Evolutionary conservation across 768 basidiomycete genomes (phyloP).

Genomic region (Boletus edulis): DNA sequence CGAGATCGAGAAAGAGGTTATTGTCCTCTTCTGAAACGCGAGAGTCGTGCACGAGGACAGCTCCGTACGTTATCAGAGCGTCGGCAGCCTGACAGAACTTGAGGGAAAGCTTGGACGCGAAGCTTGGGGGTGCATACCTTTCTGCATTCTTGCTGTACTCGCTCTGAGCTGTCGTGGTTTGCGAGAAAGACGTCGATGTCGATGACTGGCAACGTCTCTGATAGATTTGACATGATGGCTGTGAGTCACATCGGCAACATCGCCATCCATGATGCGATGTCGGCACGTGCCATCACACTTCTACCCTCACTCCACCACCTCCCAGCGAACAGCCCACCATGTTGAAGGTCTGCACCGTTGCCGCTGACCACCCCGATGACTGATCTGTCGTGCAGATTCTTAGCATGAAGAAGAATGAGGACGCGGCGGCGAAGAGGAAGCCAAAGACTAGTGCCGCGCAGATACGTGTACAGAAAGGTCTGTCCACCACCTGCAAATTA

Average conservation of each 20-base stretch:
- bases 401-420: slow-evolving; percentile 99
- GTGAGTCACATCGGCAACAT: neutral
- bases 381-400: slow-evolving; percentile 67
- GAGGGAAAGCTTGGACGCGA: neutral
- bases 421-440: slow-evolving; percentile 95
- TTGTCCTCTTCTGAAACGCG: slow-evolving; percentile 85
- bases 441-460: slow-evolving; percentile 98
- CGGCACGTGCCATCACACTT: slow-evolving; percentile 32
- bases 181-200: slow-evolving; percentile 73
- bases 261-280: slow-evolving; percentile 1
- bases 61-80: slow-evolving; percentile 81
- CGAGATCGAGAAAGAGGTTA: slow-evolving; percentile 74
- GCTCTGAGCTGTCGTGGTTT: slow-evolving; percentile 41
- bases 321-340: slow-evolving; percentile 26
- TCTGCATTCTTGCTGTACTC: slow-evolving; percentile 57
- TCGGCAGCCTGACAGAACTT: slow-evolving; percentile 62
- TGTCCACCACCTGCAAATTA: neutral
- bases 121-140: slow-evolving; percentile 42
- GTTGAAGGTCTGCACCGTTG: slow-evolving; percentile 39
- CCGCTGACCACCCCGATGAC: neutral
- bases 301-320: slow-evolving; percentile 21
- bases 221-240: slow-evolving; percentile 40
- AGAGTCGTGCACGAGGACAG: slow-evolving; percentile 81
- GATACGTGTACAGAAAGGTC: slow-evolving; percentile 99
- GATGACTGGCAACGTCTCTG: slow-evolving; percentile 62